Percentiles rank a stretch among this genome's conserved stretches.
Evolutionary conservation across 345 rosid species (phyloP).

Genomic region (Aquilaria malaccensis): DNA sequence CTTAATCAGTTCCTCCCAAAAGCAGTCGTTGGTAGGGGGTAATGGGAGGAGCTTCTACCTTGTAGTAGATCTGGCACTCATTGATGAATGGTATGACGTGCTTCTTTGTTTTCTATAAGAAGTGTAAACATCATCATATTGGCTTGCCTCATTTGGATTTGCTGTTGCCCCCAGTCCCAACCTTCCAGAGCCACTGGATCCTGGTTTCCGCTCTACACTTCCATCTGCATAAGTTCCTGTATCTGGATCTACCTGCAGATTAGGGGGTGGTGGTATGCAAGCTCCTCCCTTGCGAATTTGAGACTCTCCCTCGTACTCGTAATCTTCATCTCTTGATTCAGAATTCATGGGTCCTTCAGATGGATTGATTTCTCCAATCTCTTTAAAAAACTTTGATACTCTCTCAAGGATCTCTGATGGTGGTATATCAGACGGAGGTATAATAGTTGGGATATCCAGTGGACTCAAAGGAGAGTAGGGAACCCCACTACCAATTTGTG

Average conservation of each 20-base stretch:
- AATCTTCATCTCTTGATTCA: conserved; percentile 12
- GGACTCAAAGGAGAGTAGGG: conserved; percentile 98
- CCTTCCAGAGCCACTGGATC: conserved; percentile 26
- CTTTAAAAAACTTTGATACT: conserved; percentile 87
- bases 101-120: conserved; percentile 95
- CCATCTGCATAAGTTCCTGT: conserved; percentile 84
- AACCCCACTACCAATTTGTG: conserved; percentile 96
- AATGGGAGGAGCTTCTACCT: conserved; percentile 23
- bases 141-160: conserved; percentile 83
- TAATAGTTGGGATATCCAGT: conserved; percentile 84
- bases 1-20: too few species aligned
- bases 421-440: conserved; percentile 78
- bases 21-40: too few species aligned
- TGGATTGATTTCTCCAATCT: conserved; percentile 63
- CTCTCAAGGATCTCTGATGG: conserved; percentile 73
- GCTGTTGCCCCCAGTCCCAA: conserved; percentile 19
- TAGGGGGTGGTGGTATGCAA: conserved; percentile 82
- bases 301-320: conserved; percentile 11
- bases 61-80: conserved; percentile 82
- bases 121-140: conserved; percentile 89
- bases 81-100: conserved; percentile 78
- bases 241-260: conserved; percentile 85
- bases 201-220: conserved; percentile 61
- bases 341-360: conserved; percentile 14
- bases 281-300: conserved; percentile 17